Percentiles rank a stretch among this genome's conserved stretches.
Conservation (phyloP, 768 basidiomycete species). For the Gautieria morchelliformis region DNA sequence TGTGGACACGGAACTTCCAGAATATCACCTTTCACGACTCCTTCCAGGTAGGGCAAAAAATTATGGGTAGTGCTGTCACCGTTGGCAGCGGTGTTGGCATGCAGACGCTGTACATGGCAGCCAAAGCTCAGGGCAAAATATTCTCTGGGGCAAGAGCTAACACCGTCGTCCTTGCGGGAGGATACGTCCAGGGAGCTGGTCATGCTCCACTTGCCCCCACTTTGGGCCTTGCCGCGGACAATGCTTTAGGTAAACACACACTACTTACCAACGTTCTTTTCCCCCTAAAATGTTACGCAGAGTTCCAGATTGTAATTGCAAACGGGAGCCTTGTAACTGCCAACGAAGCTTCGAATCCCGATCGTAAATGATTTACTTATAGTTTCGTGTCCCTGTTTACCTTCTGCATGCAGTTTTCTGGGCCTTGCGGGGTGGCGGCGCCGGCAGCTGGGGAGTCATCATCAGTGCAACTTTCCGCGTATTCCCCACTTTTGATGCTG, state of each 20-base stretch:
- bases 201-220: slow-evolving; percentile 29
- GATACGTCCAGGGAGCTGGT: slow-evolving; percentile 40
- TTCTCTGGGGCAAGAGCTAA: slow-evolving; percentile 35
- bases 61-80: too few species aligned
- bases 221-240: too few species aligned
- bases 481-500: slow-evolving; percentile 23
- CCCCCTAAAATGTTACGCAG: too few species aligned
- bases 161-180: slow-evolving; percentile 38
- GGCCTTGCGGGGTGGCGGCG: too few species aligned
- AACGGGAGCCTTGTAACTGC: slow-evolving; percentile 20
- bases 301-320: slow-evolving; percentile 23
- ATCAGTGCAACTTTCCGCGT: slow-evolving; percentile 26
- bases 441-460: too few species aligned
- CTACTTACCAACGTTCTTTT: too few species aligned
- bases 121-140: slow-evolving; percentile 26
- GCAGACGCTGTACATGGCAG: slow-evolving; percentile 35
- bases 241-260: too few species aligned
- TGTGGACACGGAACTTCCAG: too few species aligned
- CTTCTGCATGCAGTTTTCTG: not conserved
- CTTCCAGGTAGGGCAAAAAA: too few species aligned
- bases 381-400: not conserved
- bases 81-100: slow-evolving; percentile 38
- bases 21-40: too few species aligned
- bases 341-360: slow-evolving; percentile 17
- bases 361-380: slow-evolving; percentile 12